These are phyloP conservation scores for Trichoderma parareesei DNA, from an alignment of 495 filamentous ascomycete genomes.

Conservation along the genomic window DNA sequence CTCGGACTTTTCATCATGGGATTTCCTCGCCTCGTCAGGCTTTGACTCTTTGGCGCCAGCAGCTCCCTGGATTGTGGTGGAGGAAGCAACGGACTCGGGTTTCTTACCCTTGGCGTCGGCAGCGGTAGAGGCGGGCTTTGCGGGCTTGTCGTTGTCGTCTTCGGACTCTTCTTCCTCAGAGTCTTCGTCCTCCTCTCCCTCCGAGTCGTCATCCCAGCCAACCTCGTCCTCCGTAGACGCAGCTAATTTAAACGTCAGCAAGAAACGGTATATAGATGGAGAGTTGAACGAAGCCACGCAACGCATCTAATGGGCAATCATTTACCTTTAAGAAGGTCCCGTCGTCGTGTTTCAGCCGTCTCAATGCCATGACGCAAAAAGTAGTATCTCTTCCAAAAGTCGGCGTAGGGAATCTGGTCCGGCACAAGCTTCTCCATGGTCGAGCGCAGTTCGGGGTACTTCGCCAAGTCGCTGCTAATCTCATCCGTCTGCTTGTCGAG, in stretches of 20 bases:
- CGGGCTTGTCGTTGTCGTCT: background rate
- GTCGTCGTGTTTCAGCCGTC: conserved; percentile 84
- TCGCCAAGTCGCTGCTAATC: conserved; percentile 75
- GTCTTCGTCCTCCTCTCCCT: conserved; percentile 52
- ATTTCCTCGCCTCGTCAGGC: conserved; percentile 61
- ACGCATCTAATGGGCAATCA: conserved; percentile 14
- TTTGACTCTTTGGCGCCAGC: conserved; percentile 34
- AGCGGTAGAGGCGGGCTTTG: conserved; percentile 10
- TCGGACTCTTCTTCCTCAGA: conserved; percentile 24
- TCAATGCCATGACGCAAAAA: conserved; percentile 91
- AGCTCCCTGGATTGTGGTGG: conserved; percentile 39
- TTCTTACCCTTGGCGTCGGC: conserved; percentile 19
- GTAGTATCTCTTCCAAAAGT: conserved; percentile 95
- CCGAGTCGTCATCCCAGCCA: conserved; percentile 65
- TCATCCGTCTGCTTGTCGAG: conserved; percentile 77
- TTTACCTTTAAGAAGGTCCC: conserved; percentile 85
- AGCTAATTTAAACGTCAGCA: conserved; percentile 29
- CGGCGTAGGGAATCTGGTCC: conserved; percentile 73
- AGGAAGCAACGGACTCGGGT: conserved; percentile 40
- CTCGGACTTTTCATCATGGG: conserved; percentile 76
- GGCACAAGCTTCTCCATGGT: conserved; percentile 97
- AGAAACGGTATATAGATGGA: conserved; percentile 14
- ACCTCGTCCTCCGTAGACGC: conserved; percentile 66
- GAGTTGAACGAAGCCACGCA: background rate
- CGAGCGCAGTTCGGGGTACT: conserved; percentile 75